phyloP scores from a whole-genome alignment of 2,329 filamentous ascomycete species.

The Ascochyta fabae region DNA sequence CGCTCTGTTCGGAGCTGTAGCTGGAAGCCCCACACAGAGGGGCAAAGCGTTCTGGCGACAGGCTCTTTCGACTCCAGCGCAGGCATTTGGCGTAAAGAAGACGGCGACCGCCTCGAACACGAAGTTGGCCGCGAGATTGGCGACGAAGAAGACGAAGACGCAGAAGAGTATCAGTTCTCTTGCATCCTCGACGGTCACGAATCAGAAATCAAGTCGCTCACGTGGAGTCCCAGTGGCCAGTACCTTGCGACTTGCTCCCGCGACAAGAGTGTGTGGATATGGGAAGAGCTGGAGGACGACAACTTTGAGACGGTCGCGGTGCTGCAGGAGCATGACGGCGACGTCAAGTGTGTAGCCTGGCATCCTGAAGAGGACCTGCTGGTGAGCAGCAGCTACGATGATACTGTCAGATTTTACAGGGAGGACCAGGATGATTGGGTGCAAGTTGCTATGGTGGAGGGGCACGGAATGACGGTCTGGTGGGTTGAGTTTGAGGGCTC shows the following conservation, averaged over 20 bases:
- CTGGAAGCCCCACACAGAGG: slow-evolving; percentile 77
- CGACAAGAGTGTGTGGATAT: slow-evolving; percentile 97
- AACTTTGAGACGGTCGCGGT: slow-evolving; percentile 98
- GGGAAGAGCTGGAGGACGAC: slow-evolving; percentile 94
- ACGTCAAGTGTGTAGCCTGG: slow-evolving; percentile 95
- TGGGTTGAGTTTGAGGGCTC: slow-evolving; percentile 71
- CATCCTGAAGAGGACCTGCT: slow-evolving; percentile 80
- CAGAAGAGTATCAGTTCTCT: slow-evolving; percentile 90
- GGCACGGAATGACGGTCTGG: slow-evolving; percentile 90
- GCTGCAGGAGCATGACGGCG: slow-evolving; percentile 89
- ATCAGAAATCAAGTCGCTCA: slow-evolving; percentile 84
- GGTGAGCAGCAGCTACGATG: slow-evolving; percentile 92
- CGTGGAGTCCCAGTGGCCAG: slow-evolving; percentile 75
- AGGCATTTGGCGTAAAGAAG: slow-evolving; percentile 72
- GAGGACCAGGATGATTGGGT: slow-evolving; percentile 96
- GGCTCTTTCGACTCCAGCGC: slow-evolving; percentile 94
- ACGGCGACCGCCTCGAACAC: slow-evolving; percentile 57
- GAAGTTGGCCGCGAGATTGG: slow-evolving; percentile 46
- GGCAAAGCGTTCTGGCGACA: slow-evolving; percentile 78
- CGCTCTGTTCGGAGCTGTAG: slow-evolving; percentile 84
- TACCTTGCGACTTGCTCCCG: slow-evolving; percentile 88
- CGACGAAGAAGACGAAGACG: slow-evolving; percentile 62
- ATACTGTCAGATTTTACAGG: slow-evolving; percentile 85
- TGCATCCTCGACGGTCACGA: slow-evolving; percentile 95
- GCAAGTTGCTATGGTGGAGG: slow-evolving; percentile 80